Percentiles rank a stretch among this genome's conserved stretches.
These are phyloP conservation scores for Parathielavia hyrcaniae DNA, from an alignment of 495 filamentous ascomycete species.

Conservation along the genomic window DNA sequence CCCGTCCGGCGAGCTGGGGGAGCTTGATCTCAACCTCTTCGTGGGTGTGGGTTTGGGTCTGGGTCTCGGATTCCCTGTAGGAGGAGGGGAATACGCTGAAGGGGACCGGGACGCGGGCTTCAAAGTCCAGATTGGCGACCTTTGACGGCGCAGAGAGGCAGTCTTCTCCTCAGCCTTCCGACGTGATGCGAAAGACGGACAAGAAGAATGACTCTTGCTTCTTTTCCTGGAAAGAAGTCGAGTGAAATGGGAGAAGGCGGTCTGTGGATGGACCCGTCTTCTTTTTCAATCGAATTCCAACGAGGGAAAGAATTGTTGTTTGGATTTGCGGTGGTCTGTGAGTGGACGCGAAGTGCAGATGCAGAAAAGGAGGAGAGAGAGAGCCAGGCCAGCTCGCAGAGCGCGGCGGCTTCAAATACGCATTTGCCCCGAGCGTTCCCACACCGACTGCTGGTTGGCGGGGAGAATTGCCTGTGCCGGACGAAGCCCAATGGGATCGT, in stretches of 20 bases:
- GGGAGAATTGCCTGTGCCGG: conserved; percentile 14
- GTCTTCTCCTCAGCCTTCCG: conserved; percentile 89
- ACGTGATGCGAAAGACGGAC: conserved; percentile 81
- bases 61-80: conserved; percentile 85
- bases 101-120: conserved; percentile 97
- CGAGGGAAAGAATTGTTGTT: conserved; percentile 16
- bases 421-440: conserved; percentile 26
- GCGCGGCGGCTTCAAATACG: conserved; percentile 34
- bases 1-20: conserved; percentile 80
- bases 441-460: conserved; percentile 25
- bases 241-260: conserved; percentile 35
- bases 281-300: conserved; percentile 32
- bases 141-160: conserved; percentile 56
- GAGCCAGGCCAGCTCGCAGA: conserved; percentile 22
- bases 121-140: conserved; percentile 99
- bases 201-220: conserved; percentile 83
- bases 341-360: conserved; percentile 21
- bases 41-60: conserved; percentile 58
- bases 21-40: conserved; percentile 86
- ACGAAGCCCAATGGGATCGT: conserved; percentile 26
- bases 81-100: conserved; percentile 99
- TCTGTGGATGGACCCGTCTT: conserved; percentile 34
- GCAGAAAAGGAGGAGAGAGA: conserved; percentile 22
- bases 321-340: conserved; percentile 28
- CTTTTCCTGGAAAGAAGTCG: conserved; percentile 51